These are phyloP conservation scores for Coemansia brasiliensis DNA, from an alignment of 192 early-diverging fungal species.

Conservation along the genomic window DNA sequence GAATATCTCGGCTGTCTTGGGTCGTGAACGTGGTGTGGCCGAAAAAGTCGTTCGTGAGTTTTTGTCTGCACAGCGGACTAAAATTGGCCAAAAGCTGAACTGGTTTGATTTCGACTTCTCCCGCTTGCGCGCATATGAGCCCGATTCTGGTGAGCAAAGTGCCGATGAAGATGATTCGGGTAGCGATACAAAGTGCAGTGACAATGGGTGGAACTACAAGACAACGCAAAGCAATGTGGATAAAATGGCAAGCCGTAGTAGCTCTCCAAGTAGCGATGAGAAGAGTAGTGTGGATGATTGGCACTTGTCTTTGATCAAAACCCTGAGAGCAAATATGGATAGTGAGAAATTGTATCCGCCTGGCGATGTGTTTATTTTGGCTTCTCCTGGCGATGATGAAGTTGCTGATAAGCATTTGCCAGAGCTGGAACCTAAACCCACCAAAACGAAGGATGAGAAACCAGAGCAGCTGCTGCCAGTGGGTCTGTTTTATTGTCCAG, in stretches of 20 bases:
- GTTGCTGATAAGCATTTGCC: conserved; percentile 35
- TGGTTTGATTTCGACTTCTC: conserved; percentile 53
- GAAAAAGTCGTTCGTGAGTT: conserved; percentile 67
- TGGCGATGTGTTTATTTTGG: conserved; percentile 66
- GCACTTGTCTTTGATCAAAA: conserved; percentile 82
- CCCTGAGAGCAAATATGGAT: conserved; percentile 78
- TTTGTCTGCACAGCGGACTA: conserved; percentile 46
- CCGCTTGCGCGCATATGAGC: conserved; percentile 27
- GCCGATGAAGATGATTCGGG: neutral
- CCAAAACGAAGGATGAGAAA: neutral
- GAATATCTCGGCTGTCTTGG: conserved; percentile 65
- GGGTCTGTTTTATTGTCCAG: conserved; percentile 66
- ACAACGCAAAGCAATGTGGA: conserved; percentile 13
- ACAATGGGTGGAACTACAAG: conserved; percentile 15
- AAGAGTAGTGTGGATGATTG: conserved; percentile 63
- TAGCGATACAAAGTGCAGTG: conserved; percentile 2
- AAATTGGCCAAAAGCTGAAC: conserved; percentile 26
- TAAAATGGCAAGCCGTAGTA: neutral
- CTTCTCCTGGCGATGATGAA: conserved; percentile 40
- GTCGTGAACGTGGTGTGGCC: conserved; percentile 60
- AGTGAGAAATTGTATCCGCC: conserved; percentile 85
- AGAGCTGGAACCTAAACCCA: neutral
- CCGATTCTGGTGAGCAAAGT: conserved; percentile 9
- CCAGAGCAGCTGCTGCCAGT: conserved; percentile 29
- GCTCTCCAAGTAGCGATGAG: neutral